Evolutionary conservation across 176 grass and related monocot genomes (phyloP).

Genomic region (Urochloa ruziziensis): DNA sequence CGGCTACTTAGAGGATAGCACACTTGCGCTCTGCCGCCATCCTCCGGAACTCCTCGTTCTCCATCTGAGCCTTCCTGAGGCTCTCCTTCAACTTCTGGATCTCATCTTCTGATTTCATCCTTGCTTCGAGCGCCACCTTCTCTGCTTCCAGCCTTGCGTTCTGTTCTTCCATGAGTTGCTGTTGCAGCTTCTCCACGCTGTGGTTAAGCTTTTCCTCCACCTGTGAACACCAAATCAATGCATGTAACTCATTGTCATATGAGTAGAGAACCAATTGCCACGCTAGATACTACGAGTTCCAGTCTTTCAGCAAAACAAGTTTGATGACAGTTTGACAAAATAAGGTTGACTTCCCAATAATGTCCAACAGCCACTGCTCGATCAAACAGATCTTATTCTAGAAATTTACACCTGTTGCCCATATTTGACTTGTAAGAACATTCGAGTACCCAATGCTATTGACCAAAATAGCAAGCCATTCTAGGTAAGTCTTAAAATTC

Average conservation of each 20-base stretch:
- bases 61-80: conserved; percentile 56
- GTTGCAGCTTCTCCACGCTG: conserved; percentile 50
- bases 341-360: background rate
- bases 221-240: background rate
- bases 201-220: conserved; percentile 65
- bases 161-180: conserved; percentile 63
- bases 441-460: background rate
- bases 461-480: background rate
- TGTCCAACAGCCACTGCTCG: background rate
- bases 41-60: conserved; percentile 58
- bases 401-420: background rate
- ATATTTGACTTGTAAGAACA: background rate
- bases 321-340: background rate
- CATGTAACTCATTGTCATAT: background rate
- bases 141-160: conserved; percentile 57
- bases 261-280: background rate
- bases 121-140: conserved; percentile 40
- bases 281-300: background rate
- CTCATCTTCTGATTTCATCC: conserved; percentile 54
- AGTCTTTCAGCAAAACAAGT: background rate
- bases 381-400: background rate
- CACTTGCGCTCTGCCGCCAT: conserved; percentile 36
- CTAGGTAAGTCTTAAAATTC: background rate
- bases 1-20: conserved; percentile 30
- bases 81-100: conserved; percentile 51